These are phyloP conservation scores for Russula griseocarnosa DNA, from an alignment of 768 basidiomycete genomes.

Conservation along the genomic window DNA sequence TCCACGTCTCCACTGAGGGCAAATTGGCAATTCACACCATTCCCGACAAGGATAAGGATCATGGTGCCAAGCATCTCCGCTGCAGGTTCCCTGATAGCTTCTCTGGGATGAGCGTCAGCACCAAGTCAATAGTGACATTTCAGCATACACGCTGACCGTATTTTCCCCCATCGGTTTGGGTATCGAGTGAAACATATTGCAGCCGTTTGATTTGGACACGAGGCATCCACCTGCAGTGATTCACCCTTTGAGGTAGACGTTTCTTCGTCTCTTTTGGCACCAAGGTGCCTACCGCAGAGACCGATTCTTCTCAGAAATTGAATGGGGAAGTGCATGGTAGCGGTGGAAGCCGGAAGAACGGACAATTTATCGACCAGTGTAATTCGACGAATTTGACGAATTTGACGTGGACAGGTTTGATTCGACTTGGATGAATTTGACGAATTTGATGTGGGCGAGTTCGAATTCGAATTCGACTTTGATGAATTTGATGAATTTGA, in stretches of 20 bases:
- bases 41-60: constrained; percentile 31
- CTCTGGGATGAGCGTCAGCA: background rate
- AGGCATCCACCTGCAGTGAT: background rate
- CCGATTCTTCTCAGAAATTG: background rate
- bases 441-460: too few species aligned
- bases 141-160: constrained; percentile 21
- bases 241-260: background rate
- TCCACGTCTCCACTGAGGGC: constrained; percentile 26
- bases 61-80: constrained; percentile 33
- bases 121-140: background rate
- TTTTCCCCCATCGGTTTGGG: constrained; percentile 28
- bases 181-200: constrained; percentile 2
- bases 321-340: background rate
- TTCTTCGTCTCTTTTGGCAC: background rate
- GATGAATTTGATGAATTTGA: constrained; percentile 1
- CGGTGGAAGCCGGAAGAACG: background rate
- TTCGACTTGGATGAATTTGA: background rate
- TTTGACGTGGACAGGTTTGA: background rate
- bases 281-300: background rate
- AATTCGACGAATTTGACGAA: background rate
- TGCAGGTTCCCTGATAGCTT: constrained; percentile 28
- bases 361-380: background rate
- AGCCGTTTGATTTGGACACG: background rate
- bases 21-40: constrained; percentile 32
- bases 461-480: too few species aligned